Base-by-base conservation (phyloP, 2,329 filamentous ascomycete species). In the Aureobasidium sp. region DNA sequence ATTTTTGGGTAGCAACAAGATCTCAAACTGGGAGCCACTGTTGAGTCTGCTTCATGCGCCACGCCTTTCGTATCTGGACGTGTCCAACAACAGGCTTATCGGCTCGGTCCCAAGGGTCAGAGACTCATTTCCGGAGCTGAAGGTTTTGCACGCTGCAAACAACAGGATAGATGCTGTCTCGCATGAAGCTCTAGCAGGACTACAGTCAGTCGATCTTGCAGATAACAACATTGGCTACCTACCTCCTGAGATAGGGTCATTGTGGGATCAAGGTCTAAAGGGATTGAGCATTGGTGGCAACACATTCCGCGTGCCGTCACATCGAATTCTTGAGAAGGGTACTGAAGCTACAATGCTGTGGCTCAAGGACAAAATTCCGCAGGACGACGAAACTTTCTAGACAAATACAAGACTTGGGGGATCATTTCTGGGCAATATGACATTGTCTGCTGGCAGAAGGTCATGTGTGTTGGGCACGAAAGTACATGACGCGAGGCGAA, bases 161-260 rank as follows among this genome's bases (percentile, higher is more conserved):
- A 97, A 97, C 71, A 85, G 86, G 65, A 82, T 97, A 54, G 79
- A 82, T 6, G 86, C 88, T 15, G 59, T 73, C 49, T 83, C 88
- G 1, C 86, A 90, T 0, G 87, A 91, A 10, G 79, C 85, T 10
- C 84, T 97, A 41, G 80, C 81, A 55, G 92, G 93, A 0, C 72
- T 97, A 62, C 84, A 85, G 65, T 82, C 88, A 5, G 83, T 95
- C 3, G 90, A 96, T 71, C 84, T 91, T 9, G 85, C 85, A 66
- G 92, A 91, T 73, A 97, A 97, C 70, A 88, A 93, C 55, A 90
- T 97, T 65, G 83, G 83, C n/a, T 83, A 85, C 50, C 77, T 97
- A 15, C 90, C 94, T 63, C 88, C 92, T 0, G 85, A 87, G 8
- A 81, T 97, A 11, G 93, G 93, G 0, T 77, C 96, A 13, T 78